Evolutionary conservation across 192 early-diverging fungal species (phyloP), one percentile per base, ranked within the genome.

Genomic region (Coemansia sp.): DNA sequence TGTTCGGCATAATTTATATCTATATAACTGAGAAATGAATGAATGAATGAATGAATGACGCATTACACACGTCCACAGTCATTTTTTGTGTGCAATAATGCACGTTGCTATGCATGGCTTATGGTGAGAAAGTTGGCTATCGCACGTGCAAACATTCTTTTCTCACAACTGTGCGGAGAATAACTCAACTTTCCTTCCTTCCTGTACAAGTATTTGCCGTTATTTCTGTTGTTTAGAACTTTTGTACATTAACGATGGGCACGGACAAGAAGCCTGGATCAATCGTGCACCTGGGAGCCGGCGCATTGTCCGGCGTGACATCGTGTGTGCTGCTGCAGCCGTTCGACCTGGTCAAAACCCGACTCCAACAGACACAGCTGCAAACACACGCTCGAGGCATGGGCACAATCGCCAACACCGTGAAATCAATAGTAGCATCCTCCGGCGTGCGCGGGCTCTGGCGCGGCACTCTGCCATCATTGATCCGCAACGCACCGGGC

Each of bases 301-400:
- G 95, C 1, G 93, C 87, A 0, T 27, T 92, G 11, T 91, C 90
- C 3, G 93, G 92, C 10, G 66, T 94, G 45, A 76, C 85, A 7
- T 87, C 92, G 12, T 94, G 94, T 47, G 70, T 92, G 17, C 59
- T 88, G 37, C 83, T 97, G 29, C 95, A 97, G 71, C 95, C 95
- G 0, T 86, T 97, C 22, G 95, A 97, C 71, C 78, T 97, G 39
- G 67, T 93, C 60, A 93, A 93, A 63, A 93, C 91, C 0, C 85
- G 91, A 0, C 64, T 93, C 17, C 91, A 93, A 59, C 90, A 91
- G 62, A 70, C 56, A 21, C 70, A 70, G 39, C 55, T 51, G 49
- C 80, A 45, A 59, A 73, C 43, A 2, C 43, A 41, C 22, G 24
- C 23, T 14, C 17, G 19, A 23, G 43, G 43, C 9, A 19, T 56